A percentile compares a stretch with the other conserved stretches of the same genome.
These are phyloP conservation scores for Fulvia fulva DNA, from an alignment of 2,329 filamentous ascomycete genomes.

Conservation along the genomic window DNA sequence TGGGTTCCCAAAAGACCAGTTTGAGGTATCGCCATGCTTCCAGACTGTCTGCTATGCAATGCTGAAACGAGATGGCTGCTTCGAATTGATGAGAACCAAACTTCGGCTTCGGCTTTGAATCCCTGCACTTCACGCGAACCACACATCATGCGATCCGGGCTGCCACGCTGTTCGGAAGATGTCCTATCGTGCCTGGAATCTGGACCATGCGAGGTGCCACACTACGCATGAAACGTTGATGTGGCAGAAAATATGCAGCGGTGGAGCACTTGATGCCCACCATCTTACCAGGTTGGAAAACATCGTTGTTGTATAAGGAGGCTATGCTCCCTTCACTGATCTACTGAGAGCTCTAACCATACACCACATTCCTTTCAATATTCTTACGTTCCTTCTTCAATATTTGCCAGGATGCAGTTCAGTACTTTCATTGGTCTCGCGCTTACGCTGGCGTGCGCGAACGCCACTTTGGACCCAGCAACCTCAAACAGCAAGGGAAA, in stretches of 20 bases:
- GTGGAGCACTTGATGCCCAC: background rate
- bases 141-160: background rate
- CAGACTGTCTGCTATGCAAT: background rate
- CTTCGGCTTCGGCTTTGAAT: background rate
- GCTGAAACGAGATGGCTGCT: background rate
- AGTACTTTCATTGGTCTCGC: conserved; percentile 12
- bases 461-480: conserved; percentile 36
- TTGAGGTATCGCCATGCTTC: background rate
- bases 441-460: conserved; percentile 22
- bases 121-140: background rate
- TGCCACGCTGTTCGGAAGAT: background rate
- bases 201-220: background rate
- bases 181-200: background rate
- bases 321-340: background rate
- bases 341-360: background rate
- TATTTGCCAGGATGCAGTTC: conserved; percentile 14
- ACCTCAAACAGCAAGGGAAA: conserved; percentile 38
- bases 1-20: background rate
- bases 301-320: background rate
- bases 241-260: background rate
- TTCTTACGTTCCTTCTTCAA: background rate
- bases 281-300: background rate
- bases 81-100: background rate
- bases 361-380: conserved; percentile 4
- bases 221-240: conserved; percentile 11